Evolutionary conservation across 2,329 filamentous ascomycete genomes (phyloP), one percentile per base, ranked within the genome.

Genomic region (Ophiocordyceps camponoti-saundersi): DNA sequence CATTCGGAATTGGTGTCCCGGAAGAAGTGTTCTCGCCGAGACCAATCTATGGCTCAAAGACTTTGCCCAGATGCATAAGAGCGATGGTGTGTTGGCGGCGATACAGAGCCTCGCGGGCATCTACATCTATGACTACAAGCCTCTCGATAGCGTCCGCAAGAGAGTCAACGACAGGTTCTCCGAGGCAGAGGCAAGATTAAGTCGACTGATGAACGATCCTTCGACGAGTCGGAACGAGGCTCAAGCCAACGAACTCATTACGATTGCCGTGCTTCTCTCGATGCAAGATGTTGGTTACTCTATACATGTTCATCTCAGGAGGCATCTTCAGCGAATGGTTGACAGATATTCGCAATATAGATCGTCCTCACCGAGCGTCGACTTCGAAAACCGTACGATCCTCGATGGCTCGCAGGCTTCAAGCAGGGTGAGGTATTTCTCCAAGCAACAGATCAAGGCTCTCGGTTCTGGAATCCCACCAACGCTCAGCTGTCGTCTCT

Each of bases 31-130:
- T 16, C 52, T 67, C 3, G 48, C 49, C 7, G 58, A 56, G 15
- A 65, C 64, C 20, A 67, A 67, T 48, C 54, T 64, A 2, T 67
- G 65, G 65, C 51, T 66, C 16, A 58, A 56, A 11, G 63, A 67
- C 41, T 64, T 67, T 44, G 62, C 62, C 6, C 55, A 57, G n/a
- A 64, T 66, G 61, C 59, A 62, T 21, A 55, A 59, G 22, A 58
- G 56, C 23, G 48, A 53, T 15, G 62, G 62, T 20, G 61, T 67
- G 10, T 52, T 56, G 3, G 54, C 57, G 23, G 65, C 65, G 6
- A 65, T 67, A n/a, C 61, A 65, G 42, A 63, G 63, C 21, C 55
- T 67, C 2, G 62, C 64, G 3, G 64, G 63, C 2, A 59, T 65
- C 1, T 67, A 67, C 29, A 61, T 67, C 6, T 64, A 65, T 47